phyloP scores from a whole-genome alignment of 345 rosid species.

The Lepidium didymum region DNA sequence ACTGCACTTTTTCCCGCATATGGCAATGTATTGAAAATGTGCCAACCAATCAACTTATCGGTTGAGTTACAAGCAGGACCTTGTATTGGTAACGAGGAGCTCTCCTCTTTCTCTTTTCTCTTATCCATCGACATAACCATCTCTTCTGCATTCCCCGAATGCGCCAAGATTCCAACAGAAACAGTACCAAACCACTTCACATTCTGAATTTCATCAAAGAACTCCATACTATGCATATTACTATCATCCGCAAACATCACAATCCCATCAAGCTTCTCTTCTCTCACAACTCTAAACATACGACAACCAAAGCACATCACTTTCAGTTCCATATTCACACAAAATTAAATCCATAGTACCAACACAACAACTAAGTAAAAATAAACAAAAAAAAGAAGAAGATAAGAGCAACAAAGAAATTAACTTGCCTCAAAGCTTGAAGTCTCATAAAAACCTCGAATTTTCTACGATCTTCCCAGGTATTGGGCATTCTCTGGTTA shows the following conservation, averaged over 20 bases:
- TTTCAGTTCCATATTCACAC: background rate
- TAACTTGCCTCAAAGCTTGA: slow-evolving; percentile 55
- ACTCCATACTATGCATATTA: slow-evolving; percentile 96
- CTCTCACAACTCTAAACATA: slow-evolving; percentile 59
- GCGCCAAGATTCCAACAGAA: slow-evolving; percentile 76
- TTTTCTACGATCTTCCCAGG: slow-evolving; percentile 68
- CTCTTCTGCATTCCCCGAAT: slow-evolving; percentile 49
- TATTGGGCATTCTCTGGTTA: slow-evolving; percentile 55
- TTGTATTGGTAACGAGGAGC: slow-evolving; percentile 57
- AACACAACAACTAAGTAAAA: background rate
- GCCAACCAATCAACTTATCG: slow-evolving; percentile 74
- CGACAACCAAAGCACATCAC: background rate
- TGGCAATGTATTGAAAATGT: slow-evolving; percentile 61
- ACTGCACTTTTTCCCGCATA: slow-evolving; percentile 56
- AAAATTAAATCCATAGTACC: background rate
- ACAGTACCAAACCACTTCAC: slow-evolving; percentile 88
- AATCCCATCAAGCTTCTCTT: slow-evolving; percentile 88
- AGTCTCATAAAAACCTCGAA: slow-evolving; percentile 85
- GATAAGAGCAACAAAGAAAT: background rate
- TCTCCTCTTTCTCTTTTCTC: slow-evolving; percentile 26
- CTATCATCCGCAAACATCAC: slow-evolving; percentile 96
- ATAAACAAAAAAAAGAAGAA: too few relatives aligned
- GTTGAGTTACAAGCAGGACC: slow-evolving; percentile 95
- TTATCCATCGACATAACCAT: slow-evolving; percentile 21
- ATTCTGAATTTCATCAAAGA: slow-evolving; percentile 85